Conservation (phyloP, 768 basidiomycete species). For the Galerina marginata region DNA sequence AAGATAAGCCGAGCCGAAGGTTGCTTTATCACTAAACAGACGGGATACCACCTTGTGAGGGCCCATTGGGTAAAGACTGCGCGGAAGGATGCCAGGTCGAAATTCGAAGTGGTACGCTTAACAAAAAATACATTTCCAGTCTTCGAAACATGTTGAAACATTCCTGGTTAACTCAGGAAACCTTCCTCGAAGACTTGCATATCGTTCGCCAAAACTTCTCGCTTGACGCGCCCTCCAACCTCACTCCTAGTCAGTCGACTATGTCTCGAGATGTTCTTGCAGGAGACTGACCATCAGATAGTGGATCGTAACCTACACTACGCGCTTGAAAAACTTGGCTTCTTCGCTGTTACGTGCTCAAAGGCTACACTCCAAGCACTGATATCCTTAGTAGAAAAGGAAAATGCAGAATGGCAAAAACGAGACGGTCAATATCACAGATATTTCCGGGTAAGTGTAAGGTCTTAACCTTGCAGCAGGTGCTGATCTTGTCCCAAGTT, state of each 20-base stretch:
- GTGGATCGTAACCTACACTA: constrained; percentile 18
- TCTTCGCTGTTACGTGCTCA: constrained; percentile 21
- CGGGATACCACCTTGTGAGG: constrained; percentile 3
- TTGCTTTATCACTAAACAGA: constrained; percentile 16
- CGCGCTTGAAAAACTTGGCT: constrained; percentile 13
- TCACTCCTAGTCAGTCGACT: constrained; percentile 4
- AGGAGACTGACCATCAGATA: neutral
- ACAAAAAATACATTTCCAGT: neutral
- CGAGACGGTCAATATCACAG: neutral
- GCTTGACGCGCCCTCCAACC: constrained; percentile 1
- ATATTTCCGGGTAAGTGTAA: too few relatives aligned
- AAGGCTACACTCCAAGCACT: constrained; percentile 14
- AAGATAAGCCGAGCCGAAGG: constrained; percentile 6
- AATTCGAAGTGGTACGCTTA: neutral
- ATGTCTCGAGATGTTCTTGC: neutral
- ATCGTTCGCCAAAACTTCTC: neutral
- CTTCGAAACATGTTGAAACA: neutral
- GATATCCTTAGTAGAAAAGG: constrained; percentile 9
- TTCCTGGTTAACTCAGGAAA: constrained; percentile 4
- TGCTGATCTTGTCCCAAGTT: neutral
- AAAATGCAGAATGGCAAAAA: neutral
- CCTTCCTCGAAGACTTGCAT: neutral
- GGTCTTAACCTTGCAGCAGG: too few relatives aligned
- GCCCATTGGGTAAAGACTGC: constrained; percentile 16
- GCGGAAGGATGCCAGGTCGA: neutral